Base-by-base conservation (phyloP, 2,329 filamentous ascomycete genomes). In the Chrysosporium keratinophilum region DNA sequence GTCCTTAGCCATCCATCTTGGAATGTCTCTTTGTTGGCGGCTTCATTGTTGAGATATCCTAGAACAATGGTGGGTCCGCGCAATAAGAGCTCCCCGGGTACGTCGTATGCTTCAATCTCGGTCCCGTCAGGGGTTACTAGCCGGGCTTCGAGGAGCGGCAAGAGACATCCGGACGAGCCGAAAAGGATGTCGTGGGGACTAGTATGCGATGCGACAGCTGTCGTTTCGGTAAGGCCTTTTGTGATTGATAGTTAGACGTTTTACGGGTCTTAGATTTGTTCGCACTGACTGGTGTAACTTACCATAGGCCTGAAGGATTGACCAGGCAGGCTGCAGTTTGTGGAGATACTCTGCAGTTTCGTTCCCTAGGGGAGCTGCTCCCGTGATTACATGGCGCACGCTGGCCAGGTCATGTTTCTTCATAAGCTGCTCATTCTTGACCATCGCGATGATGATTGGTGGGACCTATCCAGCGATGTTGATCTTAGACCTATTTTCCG, bases 31-130 rank as follows among this genome's bases (percentile, higher is more conserved):
- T 76, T 73, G 11, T 82, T 89, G 2, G 88, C 87, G 62, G 83
- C 81, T 53, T 84, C 80, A 63, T 93, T 90, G 69, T 90, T 84
- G 43, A 91, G 74, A 62, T 94, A 94, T 0, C 88, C 88, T 1
- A 91, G 70, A 0, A 84, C 80, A 0, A 90, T 78, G 0, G 81
- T 80, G 0, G 87, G 87, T 0, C 79, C 79, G 64, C 87, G 85
- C 23, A 91, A 78, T 23, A 85, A 75, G 9, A 94, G 76, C 67
- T 94, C 88, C 37, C 88, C 88, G 0, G 82, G 83, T 52, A 79
- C 78, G 57, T 88, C 79, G 59, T 83, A 79, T 5, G 73, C 78
- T 0, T 76, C 81, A 53, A 89, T 76, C 62, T 88, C 85, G 1
- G 71, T 73, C 1, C 84, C 85, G 55, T 87, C 81, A 3, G 71